These are phyloP conservation scores for Penicillium longicatenatum DNA, from an alignment of 495 filamentous ascomycete species.

Conservation along the genomic window DNA sequence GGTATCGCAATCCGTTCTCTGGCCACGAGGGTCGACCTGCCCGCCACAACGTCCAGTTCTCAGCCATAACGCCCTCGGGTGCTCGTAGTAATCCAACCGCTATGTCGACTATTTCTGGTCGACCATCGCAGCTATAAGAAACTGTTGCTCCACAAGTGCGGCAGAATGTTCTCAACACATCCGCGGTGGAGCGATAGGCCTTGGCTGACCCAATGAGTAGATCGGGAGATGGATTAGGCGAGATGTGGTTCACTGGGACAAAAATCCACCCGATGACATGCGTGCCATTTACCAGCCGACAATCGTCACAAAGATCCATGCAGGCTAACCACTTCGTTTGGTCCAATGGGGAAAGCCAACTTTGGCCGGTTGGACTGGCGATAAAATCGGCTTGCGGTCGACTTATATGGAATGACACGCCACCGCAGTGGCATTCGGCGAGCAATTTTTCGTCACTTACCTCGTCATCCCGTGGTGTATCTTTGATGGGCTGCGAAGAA, in stretches of 20 bases:
- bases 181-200: conserved; percentile 45
- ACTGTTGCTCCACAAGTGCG: conserved; percentile 52
- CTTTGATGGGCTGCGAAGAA: neutral
- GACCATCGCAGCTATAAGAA: conserved; percentile 46
- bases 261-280: conserved; percentile 53
- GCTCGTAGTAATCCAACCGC: conserved; percentile 51
- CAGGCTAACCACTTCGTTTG: conserved; percentile 42
- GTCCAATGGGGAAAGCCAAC: conserved; percentile 44
- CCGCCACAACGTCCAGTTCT: conserved; percentile 44
- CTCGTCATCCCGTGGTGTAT: neutral
- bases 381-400: conserved; percentile 34
- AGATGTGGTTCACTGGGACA: conserved; percentile 28
- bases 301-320: conserved; percentile 54
- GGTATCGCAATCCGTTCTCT: conserved; percentile 35
- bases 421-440: conserved; percentile 53
- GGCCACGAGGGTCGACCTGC: conserved; percentile 26
- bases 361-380: conserved; percentile 27
- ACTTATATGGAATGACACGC: conserved; percentile 45
- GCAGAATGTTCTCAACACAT: conserved; percentile 55
- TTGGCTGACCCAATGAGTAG: conserved; percentile 48
- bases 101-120: conserved; percentile 51
- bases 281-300: conserved; percentile 45
- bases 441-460: conserved; percentile 21
- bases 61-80: conserved; percentile 50
- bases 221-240: conserved; percentile 25